Evolutionary conservation across 495 filamentous ascomycete species (phyloP).

Genomic region (Hyaloscypha bicolor): DNA sequence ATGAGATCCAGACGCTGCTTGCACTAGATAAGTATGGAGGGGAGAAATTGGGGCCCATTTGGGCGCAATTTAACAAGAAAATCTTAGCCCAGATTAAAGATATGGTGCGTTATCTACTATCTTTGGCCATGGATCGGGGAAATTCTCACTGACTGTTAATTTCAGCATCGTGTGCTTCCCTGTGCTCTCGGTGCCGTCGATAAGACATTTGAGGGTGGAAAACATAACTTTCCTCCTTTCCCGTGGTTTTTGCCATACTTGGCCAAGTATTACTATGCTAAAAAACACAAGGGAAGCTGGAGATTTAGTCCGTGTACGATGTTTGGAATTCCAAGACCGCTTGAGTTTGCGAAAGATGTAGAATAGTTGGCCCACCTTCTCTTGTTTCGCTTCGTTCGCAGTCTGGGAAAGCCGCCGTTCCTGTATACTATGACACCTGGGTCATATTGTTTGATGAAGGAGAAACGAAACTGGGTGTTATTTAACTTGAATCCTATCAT

Average conservation of each 20-base stretch:
- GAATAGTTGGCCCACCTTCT: too few relatives aligned
- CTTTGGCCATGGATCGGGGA: background rate
- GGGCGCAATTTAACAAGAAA: conserved; percentile 43
- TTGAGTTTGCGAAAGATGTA: conserved; percentile 8
- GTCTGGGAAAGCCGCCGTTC: too few relatives aligned
- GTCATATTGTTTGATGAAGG: too few relatives aligned
- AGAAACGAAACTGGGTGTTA: too few relatives aligned
- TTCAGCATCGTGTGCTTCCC: conserved; percentile 11
- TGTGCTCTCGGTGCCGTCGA: conserved; percentile 17
- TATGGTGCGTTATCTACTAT: conserved; percentile 5
- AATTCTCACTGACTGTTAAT: conserved; percentile 8
- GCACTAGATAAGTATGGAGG: conserved; percentile 30
- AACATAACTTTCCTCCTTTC: conserved; percentile 15
- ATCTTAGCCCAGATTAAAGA: conserved; percentile 7
- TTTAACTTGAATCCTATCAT: too few relatives aligned
- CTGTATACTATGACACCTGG: too few relatives aligned
- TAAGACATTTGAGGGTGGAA: conserved; percentile 23
- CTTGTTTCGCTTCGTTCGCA: too few relatives aligned
- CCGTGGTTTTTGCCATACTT: conserved; percentile 21
- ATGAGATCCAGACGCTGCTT: conserved; percentile 42
- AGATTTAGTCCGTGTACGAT: conserved; percentile 22
- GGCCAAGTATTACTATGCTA: conserved; percentile 8
- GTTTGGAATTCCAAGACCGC: conserved; percentile 11
- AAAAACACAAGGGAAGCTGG: conserved; percentile 21
- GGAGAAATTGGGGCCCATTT: conserved; percentile 11